Base-by-base conservation (phyloP, 805 yeast species). In the Torulaspora gathmanii region DNA sequence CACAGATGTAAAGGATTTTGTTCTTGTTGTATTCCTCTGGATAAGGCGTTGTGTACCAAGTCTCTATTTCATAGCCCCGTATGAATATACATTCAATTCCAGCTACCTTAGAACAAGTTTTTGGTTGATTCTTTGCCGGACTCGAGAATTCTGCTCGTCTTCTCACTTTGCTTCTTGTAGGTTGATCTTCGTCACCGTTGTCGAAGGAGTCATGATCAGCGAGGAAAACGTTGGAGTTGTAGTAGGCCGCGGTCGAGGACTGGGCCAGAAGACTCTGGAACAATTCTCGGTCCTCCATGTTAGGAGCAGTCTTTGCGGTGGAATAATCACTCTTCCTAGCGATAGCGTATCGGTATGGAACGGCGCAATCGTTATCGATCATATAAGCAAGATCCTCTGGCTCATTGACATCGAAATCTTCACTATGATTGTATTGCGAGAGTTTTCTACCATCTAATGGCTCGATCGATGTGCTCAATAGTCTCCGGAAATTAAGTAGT, bases 1-100 rank as follows among this genome's bases (percentile, higher is more conserved):
- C 93, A 65, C 98, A 93, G 12, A 91, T 75, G 57, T 81, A 82
- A 37, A 93, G 68, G 2, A 80, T 74, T 33, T 70, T 70, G 37
- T 80, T 76, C 25, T 73, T 73, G 33, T 86, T 78, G 57, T 80
- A 86, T 57, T 86, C 93, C 49, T 85, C 89, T 0, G 98, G 97
- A 60, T 86, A 93, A 1, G 98, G 98, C 0, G 96, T 82, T 3
- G 86, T 78, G 64, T 86, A 90, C 96, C 97, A 88, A 0, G 96
- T 86, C 49, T 83, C 85, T 22, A 93, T 86, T 60, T 84, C 89
- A 62, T 68, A 78, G 35, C 75, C 75, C 28, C 88, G 78, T 52
- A 90, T 80, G 55, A 82, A 88, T 19, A 90, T 81, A 45, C 77
- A 77, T 39, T 75, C 72, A 33, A 85, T 75, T 46, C 50, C 28